Evolutionary conservation across 2,329 filamentous ascomycete species (phyloP).

Genomic region (Chalaropsis thielavioides): DNA sequence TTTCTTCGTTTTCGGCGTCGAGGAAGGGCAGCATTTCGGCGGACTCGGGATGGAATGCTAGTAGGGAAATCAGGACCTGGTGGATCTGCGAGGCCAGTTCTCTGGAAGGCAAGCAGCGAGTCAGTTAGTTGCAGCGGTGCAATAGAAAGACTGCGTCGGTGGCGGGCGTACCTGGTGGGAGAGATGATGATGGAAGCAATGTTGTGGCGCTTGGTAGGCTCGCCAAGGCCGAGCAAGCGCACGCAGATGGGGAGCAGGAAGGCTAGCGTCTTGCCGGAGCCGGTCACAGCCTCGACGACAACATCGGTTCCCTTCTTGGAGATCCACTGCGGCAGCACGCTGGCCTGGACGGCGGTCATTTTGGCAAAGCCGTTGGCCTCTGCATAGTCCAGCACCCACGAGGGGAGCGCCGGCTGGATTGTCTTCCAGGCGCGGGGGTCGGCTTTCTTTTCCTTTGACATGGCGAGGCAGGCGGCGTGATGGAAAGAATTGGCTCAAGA

Average conservation of each 20-base stretch:
- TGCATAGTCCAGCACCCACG: constrained; percentile 76
- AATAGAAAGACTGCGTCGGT: background rate
- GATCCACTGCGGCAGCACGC: constrained; percentile 75
- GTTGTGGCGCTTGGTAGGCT: constrained; percentile 78
- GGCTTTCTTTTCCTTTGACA: constrained; percentile 24
- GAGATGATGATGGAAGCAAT: constrained; percentile 84
- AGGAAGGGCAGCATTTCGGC: constrained; percentile 46
- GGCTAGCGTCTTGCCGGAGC: constrained; percentile 77
- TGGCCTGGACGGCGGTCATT: constrained; percentile 92
- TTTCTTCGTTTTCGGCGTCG: constrained; percentile 39
- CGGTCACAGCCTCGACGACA: constrained; percentile 83
- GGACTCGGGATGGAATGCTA: constrained; percentile 72
- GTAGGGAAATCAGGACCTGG: constrained; percentile 58
- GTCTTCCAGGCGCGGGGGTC: constrained; percentile 34
- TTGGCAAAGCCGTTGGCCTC: constrained; percentile 70
- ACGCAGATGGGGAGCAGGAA: constrained; percentile 77
- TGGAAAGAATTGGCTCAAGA: background rate
- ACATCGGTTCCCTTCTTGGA: constrained; percentile 64
- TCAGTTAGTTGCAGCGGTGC: background rate
- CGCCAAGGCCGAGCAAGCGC: constrained; percentile 62
- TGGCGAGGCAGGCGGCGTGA: background rate
- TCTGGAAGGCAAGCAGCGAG: constrained; percentile 38
- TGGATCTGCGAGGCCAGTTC: constrained; percentile 88
- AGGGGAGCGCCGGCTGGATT: constrained; percentile 28
- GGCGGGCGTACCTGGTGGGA: constrained; percentile 37